Conservation (phyloP, 257 asterid genomes). For the Przewalskia tangutica region DNA sequence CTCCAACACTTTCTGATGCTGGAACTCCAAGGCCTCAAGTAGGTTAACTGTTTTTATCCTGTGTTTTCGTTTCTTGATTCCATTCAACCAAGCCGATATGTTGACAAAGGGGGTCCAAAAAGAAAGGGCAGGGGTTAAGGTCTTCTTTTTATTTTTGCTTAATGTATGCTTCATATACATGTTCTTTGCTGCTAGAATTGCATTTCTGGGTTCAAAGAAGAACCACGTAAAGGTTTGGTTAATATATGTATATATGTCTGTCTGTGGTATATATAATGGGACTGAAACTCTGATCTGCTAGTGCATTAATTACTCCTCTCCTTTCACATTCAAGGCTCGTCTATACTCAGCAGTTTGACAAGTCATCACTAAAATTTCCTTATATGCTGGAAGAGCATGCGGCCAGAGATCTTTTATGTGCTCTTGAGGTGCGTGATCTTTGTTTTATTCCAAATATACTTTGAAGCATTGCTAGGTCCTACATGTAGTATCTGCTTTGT, state of each 20-base stretch:
- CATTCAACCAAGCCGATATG: neutral
- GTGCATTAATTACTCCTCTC: neutral
- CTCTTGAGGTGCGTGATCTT: constrained; percentile 82
- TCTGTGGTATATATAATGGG: neutral
- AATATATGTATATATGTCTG: neutral
- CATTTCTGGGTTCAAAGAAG: neutral
- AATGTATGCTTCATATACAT: neutral
- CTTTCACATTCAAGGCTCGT: neutral
- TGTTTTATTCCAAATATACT: constrained; percentile 61
- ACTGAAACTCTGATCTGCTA: neutral
- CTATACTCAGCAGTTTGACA: neutral
- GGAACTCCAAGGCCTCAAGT: too few species aligned
- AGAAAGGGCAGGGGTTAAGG: neutral
- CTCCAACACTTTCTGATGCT: too few species aligned
- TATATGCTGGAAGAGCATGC: constrained; percentile 69
- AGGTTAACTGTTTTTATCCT: too few species aligned
- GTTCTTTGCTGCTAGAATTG: neutral
- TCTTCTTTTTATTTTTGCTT: neutral
- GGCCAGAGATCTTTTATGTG: constrained; percentile 69
- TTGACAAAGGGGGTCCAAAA: neutral
- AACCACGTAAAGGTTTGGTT: neutral
- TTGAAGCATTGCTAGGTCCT: neutral
- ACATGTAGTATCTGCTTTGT: neutral
- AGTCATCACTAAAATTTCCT: neutral
- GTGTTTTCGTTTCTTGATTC: too few species aligned